Evolutionary conservation across 108 stramenopile genomes (phyloP).

Genomic region (Skeletonema menzelii): DNA sequence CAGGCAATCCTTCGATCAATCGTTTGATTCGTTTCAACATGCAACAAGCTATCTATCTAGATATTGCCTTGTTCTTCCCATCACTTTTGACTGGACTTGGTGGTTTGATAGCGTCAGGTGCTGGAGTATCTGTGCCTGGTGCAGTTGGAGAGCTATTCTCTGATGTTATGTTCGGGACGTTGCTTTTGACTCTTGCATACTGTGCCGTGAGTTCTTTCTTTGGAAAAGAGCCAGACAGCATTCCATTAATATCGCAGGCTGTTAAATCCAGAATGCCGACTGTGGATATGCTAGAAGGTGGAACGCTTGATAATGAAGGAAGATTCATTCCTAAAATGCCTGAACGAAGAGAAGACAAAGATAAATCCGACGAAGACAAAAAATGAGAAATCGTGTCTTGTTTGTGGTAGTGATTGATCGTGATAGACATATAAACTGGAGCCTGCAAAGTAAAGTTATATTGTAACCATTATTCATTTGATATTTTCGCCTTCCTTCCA

Average conservation of each 20-base stretch:
- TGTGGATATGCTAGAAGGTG: constrained; percentile 75
- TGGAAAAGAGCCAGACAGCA: constrained; percentile 68
- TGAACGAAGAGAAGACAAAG: constrained; percentile 23
- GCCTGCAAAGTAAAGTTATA: background rate
- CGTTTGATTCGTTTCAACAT: constrained; percentile 83
- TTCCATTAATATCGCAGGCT: constrained; percentile 75
- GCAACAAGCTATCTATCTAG: constrained; percentile 91
- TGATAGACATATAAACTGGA: background rate
- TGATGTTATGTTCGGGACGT: constrained; percentile 71
- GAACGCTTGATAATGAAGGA: constrained; percentile 36
- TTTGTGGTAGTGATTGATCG: background rate
- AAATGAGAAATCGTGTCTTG: background rate
- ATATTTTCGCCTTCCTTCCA: too few relatives aligned
- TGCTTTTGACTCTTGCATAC: constrained; percentile 65
- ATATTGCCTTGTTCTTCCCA: constrained; percentile 90
- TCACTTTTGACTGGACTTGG: constrained; percentile 60
- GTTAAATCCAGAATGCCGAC: constrained; percentile 80
- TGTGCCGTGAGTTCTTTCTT: constrained; percentile 64
- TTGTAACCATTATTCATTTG: background rate
- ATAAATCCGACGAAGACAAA: constrained; percentile 30
- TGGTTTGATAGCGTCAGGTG: constrained; percentile 29
- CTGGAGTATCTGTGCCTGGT: constrained; percentile 40
- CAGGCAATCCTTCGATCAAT: constrained; percentile 77
- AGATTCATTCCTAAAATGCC: constrained; percentile 34
- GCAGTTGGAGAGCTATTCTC: constrained; percentile 50